Base-by-base conservation (phyloP, 805 yeast genomes). In the Hanseniaspora nectarophila region DNA sequence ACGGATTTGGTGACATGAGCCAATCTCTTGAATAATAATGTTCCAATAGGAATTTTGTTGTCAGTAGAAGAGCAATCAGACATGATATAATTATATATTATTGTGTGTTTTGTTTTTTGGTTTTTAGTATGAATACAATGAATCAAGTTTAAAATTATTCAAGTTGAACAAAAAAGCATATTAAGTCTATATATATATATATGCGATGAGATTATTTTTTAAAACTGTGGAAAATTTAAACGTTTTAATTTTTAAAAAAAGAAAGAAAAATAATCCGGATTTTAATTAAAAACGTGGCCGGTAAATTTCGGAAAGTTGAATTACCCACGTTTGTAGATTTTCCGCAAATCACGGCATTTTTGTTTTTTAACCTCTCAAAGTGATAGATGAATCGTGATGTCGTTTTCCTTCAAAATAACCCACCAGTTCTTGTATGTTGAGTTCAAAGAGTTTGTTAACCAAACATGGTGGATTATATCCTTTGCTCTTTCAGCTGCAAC, bases 21-120 rank as follows among this genome's bases (percentile, higher is more conserved):
- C 33, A 83, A 64, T 60, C 89, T 70, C 50, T 72, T 70, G 61
- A 82, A 81, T 9, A 83, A 60, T 58, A 78, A 82, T 57, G 80
- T 85, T 3, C 87, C 86, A 44, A 82, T 68, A 1, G 84, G 78
- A 31, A 74, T 61, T 32, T 56, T 49, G 5, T 47, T 48, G 8
- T 53, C 29, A 18, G 6, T 12, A 2, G 18, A 10, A 26, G 26
- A 39, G 21, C 8, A 26, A 8, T 26, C 8, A 8, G 28, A 26
- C 28, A 26, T 26, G 28, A 6, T 26, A 26, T 26, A 29, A 9
- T 4, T 9, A 29, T 9, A 29, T 6, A 29, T 6, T 9, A 29
- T 28, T 18, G 9, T 32, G n/a, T 35, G 20, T 20, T 10, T 40
- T 6, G 24, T 15, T 40, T 1, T n/a, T 9, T 26, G 32, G 31